These are phyloP conservation scores for Staphylotrichum longicolle DNA, from an alignment of 495 filamentous ascomycete species.

Conservation along the genomic window DNA sequence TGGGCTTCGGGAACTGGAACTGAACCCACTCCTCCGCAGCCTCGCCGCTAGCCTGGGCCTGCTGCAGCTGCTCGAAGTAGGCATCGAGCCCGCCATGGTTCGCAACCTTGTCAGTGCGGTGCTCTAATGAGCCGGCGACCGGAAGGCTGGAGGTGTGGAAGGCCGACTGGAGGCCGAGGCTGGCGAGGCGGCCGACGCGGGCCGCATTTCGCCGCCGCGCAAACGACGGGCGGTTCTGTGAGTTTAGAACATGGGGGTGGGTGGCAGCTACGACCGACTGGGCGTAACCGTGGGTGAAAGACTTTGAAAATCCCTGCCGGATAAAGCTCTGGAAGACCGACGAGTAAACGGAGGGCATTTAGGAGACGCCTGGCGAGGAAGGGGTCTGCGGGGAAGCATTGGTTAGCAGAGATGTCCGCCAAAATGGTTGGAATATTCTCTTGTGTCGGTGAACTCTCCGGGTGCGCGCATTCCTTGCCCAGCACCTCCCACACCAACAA, in stretches of 20 bases:
- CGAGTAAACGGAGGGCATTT: constrained; percentile 61
- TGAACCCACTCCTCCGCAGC: constrained; percentile 80
- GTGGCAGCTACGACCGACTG: constrained; percentile 95
- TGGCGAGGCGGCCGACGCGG: constrained; percentile 56
- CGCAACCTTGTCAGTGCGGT: constrained; percentile 42
- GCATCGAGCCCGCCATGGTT: constrained; percentile 65
- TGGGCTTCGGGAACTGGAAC: constrained; percentile 79
- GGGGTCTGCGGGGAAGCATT: constrained; percentile 31
- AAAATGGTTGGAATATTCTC: no score
- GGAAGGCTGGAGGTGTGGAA: constrained; percentile 56
- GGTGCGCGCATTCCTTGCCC: no score
- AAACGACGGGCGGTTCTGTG: constrained; percentile 59
- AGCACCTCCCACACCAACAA: no score
- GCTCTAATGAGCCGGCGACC: constrained; percentile 37
- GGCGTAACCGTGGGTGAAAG: constrained; percentile 94
- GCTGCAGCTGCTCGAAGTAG: constrained; percentile 86
- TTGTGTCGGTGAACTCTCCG: no score
- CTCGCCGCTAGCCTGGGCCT: constrained; percentile 62
- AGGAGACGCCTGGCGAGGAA: constrained; percentile 48
- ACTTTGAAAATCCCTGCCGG: constrained; percentile 94
- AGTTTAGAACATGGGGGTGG: constrained; percentile 77
- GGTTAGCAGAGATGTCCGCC: not conserved
- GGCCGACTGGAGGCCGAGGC: constrained; percentile 69
- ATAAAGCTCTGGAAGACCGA: constrained; percentile 76
- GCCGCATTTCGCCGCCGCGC: constrained; percentile 43